Percentiles rank a stretch among this genome's conserved stretches.
Conservation (phyloP, 306 rosid species). For the Glycine soja region DNA sequence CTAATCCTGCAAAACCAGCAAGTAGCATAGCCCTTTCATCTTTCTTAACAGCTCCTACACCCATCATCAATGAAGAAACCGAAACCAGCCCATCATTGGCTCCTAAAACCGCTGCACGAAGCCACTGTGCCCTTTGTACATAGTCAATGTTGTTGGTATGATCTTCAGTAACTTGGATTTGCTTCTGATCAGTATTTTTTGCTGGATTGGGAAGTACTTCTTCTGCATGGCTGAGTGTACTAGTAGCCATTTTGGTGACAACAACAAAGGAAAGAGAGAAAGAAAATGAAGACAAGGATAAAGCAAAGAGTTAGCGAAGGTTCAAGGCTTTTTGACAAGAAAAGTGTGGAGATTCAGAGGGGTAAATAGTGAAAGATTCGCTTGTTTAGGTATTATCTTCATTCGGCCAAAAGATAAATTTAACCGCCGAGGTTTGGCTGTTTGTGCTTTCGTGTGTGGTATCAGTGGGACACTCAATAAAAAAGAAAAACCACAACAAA, state of each 20-base stretch:
- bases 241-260: constrained; percentile 34
- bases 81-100: constrained; percentile 73
- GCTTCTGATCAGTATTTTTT: background rate
- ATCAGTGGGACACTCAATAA: too few relatives aligned
- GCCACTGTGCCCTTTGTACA: constrained; percentile 61
- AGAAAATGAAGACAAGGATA: constrained; percentile 5
- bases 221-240: constrained; percentile 33
- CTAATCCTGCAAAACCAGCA: constrained; percentile 69
- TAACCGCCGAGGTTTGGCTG: constrained; percentile 25
- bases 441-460: too few relatives aligned
- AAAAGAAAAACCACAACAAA: too few relatives aligned
- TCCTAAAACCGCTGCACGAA: constrained; percentile 67
- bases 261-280: background rate
- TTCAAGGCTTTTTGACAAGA: constrained; percentile 13
- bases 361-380: background rate
- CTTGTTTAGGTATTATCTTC: constrained; percentile 2
- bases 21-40: constrained; percentile 59
- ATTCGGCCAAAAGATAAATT: background rate
- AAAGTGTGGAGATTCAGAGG: constrained; percentile 34
- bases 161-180: background rate
- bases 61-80: constrained; percentile 71
- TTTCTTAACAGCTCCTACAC: constrained; percentile 66
- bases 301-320: background rate
- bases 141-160: constrained; percentile 26
- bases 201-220: background rate